These are phyloP conservation scores for Pyricularia sp. DNA, from an alignment of 2,329 filamentous ascomycete genomes.

Conservation along the genomic window DNA sequence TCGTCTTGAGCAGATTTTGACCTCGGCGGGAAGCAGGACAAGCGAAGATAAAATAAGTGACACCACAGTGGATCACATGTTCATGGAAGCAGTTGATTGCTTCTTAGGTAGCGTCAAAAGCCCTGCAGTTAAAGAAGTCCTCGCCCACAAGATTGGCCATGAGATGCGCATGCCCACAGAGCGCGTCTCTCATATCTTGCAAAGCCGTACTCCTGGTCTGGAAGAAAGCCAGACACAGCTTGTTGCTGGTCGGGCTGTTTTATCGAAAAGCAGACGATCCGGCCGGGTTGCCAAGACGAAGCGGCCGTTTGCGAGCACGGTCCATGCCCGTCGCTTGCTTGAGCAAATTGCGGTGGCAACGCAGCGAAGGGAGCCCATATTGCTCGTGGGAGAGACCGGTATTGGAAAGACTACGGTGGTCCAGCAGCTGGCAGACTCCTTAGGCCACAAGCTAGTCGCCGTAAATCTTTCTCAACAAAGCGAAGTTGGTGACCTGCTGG, in stretches of 20 bases:
- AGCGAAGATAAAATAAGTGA: slow-evolving; percentile 65
- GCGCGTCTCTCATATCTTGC: slow-evolving; percentile 67
- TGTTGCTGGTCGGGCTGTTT: slow-evolving; percentile 54
- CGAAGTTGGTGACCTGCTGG: slow-evolving; percentile 89
- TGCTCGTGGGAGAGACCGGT: slow-evolving; percentile 97
- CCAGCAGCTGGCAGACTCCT: slow-evolving; percentile 76
- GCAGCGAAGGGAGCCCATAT: slow-evolving; percentile 73
- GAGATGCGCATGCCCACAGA: slow-evolving; percentile 81
- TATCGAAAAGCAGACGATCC: slow-evolving; percentile 49
- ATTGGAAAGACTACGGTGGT: slow-evolving; percentile 97
- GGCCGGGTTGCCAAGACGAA: slow-evolving; percentile 41
- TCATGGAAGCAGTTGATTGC: slow-evolving; percentile 87
- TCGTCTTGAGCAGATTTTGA: slow-evolving; percentile 59
- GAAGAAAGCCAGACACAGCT: slow-evolving; percentile 50
- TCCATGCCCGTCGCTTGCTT: slow-evolving; percentile 72
- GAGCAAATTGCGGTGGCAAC: slow-evolving; percentile 84
- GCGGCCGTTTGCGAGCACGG: slow-evolving; percentile 78
- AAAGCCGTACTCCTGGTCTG: slow-evolving; percentile 61
- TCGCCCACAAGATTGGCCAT: slow-evolving; percentile 68
- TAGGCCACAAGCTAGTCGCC: slow-evolving; percentile 80
- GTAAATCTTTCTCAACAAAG: slow-evolving; percentile 98
- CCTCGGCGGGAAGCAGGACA: slow-evolving; percentile 48
- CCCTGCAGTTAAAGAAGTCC: slow-evolving; percentile 43
- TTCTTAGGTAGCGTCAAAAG: slow-evolving; percentile 77
- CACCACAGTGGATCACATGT: slow-evolving; percentile 69